phyloP scores from a whole-genome alignment of 805 yeast genomes.

The Cyberlindnera bimundalis region DNA sequence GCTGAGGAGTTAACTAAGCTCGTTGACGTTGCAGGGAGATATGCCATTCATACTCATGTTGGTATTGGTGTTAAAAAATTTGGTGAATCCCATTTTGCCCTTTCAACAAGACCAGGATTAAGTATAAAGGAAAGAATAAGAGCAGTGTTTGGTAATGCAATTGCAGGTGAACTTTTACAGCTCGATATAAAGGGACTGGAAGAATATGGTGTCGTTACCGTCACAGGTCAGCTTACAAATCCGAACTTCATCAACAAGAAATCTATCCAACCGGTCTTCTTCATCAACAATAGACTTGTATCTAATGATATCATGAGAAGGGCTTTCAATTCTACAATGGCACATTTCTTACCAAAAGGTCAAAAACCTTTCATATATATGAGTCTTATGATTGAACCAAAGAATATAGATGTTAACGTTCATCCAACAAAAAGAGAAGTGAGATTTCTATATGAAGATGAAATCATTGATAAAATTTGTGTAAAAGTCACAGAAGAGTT shows the following conservation, averaged over 20 bases:
- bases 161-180: slow-evolving; percentile 68
- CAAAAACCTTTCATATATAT: slow-evolving; percentile 73
- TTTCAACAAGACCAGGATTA: slow-evolving; percentile 52
- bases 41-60: slow-evolving; percentile 69
- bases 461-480: slow-evolving; percentile 65
- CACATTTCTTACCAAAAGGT: slow-evolving; percentile 69
- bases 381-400: slow-evolving; percentile 61
- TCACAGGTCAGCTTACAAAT: slow-evolving; percentile 63
- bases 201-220: slow-evolving; percentile 47
- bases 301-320: slow-evolving; percentile 75
- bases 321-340: slow-evolving; percentile 48
- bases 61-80: slow-evolving; percentile 78
- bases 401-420: slow-evolving; percentile 83
- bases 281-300: slow-evolving; percentile 82
- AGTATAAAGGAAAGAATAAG: slow-evolving; percentile 67
- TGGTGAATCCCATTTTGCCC: slow-evolving; percentile 68
- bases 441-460: slow-evolving; percentile 79
- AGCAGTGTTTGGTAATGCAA: slow-evolving; percentile 61
- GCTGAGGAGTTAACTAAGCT: slow-evolving; percentile 76
- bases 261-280: slow-evolving; percentile 64
- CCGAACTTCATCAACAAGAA: slow-evolving; percentile 71
- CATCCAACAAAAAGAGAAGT: slow-evolving; percentile 97
- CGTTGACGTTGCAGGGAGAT: slow-evolving; percentile 77
- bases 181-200: slow-evolving; percentile 41
- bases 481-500: slow-evolving; percentile 47